Percentiles rank a stretch among this genome's conserved stretches.
Evolutionary conservation across 495 filamentous ascomycete genomes (phyloP).

Genomic region (Chaetomidium leptoderma): DNA sequence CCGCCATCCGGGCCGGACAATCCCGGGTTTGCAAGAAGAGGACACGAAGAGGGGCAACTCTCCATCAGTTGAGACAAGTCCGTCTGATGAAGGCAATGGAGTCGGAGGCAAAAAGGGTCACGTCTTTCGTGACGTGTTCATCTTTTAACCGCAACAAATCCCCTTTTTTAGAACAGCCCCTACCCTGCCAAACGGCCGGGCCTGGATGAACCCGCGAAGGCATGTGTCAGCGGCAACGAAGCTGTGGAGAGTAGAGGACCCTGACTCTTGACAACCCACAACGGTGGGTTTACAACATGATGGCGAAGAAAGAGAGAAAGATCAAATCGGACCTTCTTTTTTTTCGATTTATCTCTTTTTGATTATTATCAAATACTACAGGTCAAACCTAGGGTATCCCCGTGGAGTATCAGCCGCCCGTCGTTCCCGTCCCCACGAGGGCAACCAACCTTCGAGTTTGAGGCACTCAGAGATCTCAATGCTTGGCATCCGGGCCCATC

Average conservation of each 20-base stretch:
- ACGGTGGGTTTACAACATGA: neutral
- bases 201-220: neutral
- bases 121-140: conserved; percentile 4
- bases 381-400: neutral
- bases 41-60: neutral
- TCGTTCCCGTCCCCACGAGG: conserved; percentile 3
- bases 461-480: neutral
- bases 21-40: neutral
- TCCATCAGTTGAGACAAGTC: neutral
- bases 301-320: neutral
- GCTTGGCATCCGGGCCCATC: neutral
- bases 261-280: neutral
- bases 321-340: neutral
- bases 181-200: neutral
- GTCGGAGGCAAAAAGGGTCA: neutral
- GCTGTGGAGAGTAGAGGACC: neutral
- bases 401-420: neutral
- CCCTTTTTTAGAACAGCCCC: neutral
- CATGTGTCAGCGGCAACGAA: neutral
- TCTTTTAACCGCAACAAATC: neutral
- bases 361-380: neutral
- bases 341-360: neutral
- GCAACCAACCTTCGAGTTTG: neutral
- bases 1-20: neutral
- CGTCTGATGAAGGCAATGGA: conserved; percentile 3